phyloP scores from a whole-genome alignment of 257 asterid species.

The Capsicum rhomboideum region DNA sequence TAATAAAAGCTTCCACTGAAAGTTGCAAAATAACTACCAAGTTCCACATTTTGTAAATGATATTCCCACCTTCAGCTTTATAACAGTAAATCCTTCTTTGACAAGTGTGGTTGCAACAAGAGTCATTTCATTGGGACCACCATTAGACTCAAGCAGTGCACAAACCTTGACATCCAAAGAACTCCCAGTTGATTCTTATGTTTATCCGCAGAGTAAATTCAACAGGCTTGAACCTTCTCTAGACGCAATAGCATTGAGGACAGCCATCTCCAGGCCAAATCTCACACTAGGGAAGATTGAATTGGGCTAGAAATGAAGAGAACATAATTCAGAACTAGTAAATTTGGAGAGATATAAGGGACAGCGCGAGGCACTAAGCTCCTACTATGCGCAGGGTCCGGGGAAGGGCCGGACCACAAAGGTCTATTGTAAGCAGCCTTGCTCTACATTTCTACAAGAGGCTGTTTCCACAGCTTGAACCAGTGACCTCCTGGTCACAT shows the following conservation, averaged over 20 bases:
- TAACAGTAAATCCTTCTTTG: slow-evolving; percentile 72
- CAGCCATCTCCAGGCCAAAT: slow-evolving; percentile 95
- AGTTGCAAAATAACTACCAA: background rate
- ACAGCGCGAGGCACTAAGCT: background rate
- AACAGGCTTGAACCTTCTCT: slow-evolving; percentile 47
- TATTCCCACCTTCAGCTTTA: slow-evolving; percentile 64
- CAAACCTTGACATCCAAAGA: slow-evolving; percentile 53
- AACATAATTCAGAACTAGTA: background rate
- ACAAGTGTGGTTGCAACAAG: slow-evolving; percentile 54
- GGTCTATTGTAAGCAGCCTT: background rate
- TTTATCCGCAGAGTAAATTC: slow-evolving; percentile 47
- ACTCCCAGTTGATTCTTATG: slow-evolving; percentile 23
- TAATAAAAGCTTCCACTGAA: background rate
- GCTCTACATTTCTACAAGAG: background rate
- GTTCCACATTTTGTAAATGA: background rate
- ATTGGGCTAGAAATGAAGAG: slow-evolving; percentile 45
- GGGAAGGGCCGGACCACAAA: background rate
- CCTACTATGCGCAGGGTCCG: background rate
- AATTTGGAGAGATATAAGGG: background rate
- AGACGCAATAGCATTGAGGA: slow-evolving; percentile 77
- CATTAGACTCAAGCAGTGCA: slow-evolving; percentile 79
- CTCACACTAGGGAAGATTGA: slow-evolving; percentile 88
- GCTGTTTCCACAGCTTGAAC: background rate
- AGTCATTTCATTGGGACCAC: slow-evolving; percentile 68
- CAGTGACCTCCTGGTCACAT: background rate